Evolutionary conservation across 176 grass and related monocot genomes (phyloP), one percentile per base, ranked within the genome.

Genomic region (Chrysopogon serrulatus): DNA sequence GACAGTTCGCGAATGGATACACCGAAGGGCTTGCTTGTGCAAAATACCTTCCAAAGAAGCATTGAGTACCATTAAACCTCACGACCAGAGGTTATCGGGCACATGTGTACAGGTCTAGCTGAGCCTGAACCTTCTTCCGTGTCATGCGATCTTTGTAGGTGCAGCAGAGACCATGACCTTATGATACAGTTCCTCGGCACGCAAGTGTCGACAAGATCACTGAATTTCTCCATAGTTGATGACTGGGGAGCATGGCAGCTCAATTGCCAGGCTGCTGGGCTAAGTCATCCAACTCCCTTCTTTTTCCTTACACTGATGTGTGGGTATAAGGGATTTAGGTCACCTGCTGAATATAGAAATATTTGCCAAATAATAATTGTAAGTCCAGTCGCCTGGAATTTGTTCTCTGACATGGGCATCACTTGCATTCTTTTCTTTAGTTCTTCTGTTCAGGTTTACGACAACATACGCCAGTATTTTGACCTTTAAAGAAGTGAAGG

Each of bases 191-290:
- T 93, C 75, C 21, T 76, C 14, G 67, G 93, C 7, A 96, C 88
- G 13, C 83, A 87, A 10, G n/a, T 47, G 36, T 90, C 83, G 88
- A 76, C 88, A 53, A 79, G 82, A 86, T 90, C 90, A 59, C 65
- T 92, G 3, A 89, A 90, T 23, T 89, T 84, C 34, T 42, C 86
- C 37, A 68, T 89, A 5, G 18, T 84, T 4, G 77, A 88, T 44
- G 53, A 88, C 0, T 88, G 88, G 83, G 90, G 83, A 45, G 90
- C 88, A 18, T 95, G 90, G 90, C 79, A 92, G 69, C 21, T 87
- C 3, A 57, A 80, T 47, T 88, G 83, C 18, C 90, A 92, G 68
- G 81, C 76, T 71, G 88, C 65, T 30, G 86, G 83, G 93, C 89
- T n/a, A 84, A 79, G 65, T 56, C 72, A 27, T 39, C 33, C 27